Conservation (phyloP, 1,284 basidiomycete species). For the Marasmius sp. region DNA sequence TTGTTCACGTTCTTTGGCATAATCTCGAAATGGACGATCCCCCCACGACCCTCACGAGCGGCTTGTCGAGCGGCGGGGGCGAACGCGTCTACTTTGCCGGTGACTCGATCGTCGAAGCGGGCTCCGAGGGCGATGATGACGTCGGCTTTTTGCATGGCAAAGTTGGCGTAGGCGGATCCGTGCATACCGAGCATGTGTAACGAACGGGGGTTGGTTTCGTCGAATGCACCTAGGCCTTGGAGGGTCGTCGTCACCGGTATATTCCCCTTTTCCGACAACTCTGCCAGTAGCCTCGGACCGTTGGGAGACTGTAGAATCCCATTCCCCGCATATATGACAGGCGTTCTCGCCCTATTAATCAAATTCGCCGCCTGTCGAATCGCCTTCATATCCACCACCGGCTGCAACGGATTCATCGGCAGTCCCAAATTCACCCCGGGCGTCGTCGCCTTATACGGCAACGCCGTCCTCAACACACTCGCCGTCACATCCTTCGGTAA, state of each 20-base stretch:
- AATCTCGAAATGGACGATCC: constrained; percentile 99
- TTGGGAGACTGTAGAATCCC: constrained; percentile 84
- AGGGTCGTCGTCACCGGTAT: constrained; percentile 98
- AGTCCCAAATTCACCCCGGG: constrained; percentile 80
- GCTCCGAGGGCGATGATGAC: constrained; percentile 96
- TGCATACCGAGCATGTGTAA: constrained; percentile 99
- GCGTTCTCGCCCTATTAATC: constrained; percentile 90
- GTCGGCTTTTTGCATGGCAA: constrained; percentile 97
- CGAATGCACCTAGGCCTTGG: constrained; percentile 93
- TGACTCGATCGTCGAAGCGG: constrained; percentile 98
- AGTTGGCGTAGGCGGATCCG: constrained; percentile 95
- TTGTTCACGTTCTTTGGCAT: constrained; percentile 99
- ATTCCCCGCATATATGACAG: constrained; percentile 93
- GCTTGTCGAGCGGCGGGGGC: constrained; percentile 90
- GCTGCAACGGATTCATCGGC: constrained; percentile 72
- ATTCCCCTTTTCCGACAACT: constrained; percentile 83
- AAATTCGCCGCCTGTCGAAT: constrained; percentile 86
- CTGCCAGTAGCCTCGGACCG: constrained; percentile 82
- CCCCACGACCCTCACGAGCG: constrained; percentile 84
- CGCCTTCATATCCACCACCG: constrained; percentile 59
- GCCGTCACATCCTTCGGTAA: constrained; percentile 98
- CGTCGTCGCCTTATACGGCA: constrained; percentile 88
- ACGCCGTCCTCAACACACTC: constrained; percentile 81
- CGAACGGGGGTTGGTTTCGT: constrained; percentile 86
- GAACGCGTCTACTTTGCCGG: constrained; percentile 88